Evolutionary conservation across 208 protist species (phyloP).

Genomic region (Acanthamoeba pearcei): DNA sequence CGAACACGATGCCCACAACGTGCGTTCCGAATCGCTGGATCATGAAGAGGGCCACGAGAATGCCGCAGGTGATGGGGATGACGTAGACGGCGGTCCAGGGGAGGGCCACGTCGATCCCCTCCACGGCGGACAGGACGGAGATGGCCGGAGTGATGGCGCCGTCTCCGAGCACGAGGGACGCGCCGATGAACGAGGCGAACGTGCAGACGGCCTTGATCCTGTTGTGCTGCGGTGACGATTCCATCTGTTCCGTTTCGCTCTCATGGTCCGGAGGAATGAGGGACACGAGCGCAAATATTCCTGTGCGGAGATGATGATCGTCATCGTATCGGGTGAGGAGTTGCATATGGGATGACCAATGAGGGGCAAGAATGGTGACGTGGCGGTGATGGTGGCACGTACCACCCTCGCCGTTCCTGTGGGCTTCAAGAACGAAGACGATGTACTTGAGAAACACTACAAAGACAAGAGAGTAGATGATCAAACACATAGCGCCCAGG

Average conservation of each 20-base stretch:
- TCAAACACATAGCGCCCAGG: neutral
- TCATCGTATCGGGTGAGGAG: no score
- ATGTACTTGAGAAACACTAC: neutral
- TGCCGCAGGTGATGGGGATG: neutral
- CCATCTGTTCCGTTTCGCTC: neutral
- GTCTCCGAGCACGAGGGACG: neutral
- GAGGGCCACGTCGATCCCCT: neutral
- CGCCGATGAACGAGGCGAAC: neutral
- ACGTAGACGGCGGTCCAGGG: neutral
- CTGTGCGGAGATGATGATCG: no score
- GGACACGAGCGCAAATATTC: constrained; percentile 1
- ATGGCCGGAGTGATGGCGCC: constrained; percentile 43
- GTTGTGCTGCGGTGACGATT: neutral
- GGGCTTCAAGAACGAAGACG: neutral
- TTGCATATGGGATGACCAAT: no score
- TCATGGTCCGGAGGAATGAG: neutral
- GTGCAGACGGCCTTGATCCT: neutral
- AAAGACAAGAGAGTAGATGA: neutral
- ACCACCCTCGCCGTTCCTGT: neutral
- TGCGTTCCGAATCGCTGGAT: neutral
- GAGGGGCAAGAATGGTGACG: no score
- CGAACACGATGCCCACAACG: neutral
- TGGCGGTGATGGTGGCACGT: no score
- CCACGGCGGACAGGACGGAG: neutral
- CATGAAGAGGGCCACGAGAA: neutral